phyloP scores from a whole-genome alignment of 768 basidiomycete species.

The Amanita brunnescens region DNA sequence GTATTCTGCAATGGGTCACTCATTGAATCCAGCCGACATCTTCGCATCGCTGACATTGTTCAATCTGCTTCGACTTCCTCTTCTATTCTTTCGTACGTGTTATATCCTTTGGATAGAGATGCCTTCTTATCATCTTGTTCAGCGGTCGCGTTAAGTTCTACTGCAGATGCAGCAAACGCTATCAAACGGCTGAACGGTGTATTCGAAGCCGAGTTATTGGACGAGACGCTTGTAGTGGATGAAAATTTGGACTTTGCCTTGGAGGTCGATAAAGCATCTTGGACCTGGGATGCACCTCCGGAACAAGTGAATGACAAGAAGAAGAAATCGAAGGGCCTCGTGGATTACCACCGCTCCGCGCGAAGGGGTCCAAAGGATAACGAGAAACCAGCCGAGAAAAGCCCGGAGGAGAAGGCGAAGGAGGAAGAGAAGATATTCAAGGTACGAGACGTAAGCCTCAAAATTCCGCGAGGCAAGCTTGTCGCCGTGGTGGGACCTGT shows the following conservation, averaged over 20 bases:
- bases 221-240: conserved; percentile 50
- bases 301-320: conserved; percentile 26
- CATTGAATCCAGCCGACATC: conserved; percentile 58
- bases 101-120: conserved; percentile 5
- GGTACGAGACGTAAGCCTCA: conserved; percentile 53
- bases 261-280: conserved; percentile 57
- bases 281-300: conserved; percentile 79
- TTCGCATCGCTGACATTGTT: conserved; percentile 85
- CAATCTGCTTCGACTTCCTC: conserved; percentile 71
- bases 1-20: conserved; percentile 66
- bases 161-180: conserved; percentile 80
- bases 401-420: conserved; percentile 17
- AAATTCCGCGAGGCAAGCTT: conserved; percentile 67
- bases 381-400: neutral
- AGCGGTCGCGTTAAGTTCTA: conserved; percentile 43
- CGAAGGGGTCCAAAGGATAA: conserved; percentile 19
- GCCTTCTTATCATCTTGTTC: conserved; percentile 16
- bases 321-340: conserved; percentile 22
- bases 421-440: conserved; percentile 45
- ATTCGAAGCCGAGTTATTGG: conserved; percentile 75
- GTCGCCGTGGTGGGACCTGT: conserved; percentile 83
- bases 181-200: conserved; percentile 67
- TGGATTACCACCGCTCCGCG: conserved; percentile 18
- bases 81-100: conserved; percentile 59
- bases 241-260: conserved; percentile 52